Percentiles rank a stretch among this genome's conserved stretches.
phyloP scores from a whole-genome alignment of 768 basidiomycete species.

The Rhizopogon vinicolor region DNA sequence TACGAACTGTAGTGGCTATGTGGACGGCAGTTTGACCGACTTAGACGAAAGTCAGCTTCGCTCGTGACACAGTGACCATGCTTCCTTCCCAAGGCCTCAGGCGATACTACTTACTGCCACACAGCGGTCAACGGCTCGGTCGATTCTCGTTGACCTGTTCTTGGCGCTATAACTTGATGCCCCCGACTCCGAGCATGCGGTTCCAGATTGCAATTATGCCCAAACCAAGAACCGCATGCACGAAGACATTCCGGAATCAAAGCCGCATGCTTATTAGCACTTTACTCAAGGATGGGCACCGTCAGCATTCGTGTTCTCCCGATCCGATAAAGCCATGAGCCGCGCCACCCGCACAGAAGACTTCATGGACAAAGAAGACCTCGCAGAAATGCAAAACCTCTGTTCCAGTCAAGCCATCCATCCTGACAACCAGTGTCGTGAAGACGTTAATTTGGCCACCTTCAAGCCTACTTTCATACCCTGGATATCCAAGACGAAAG shows the following conservation, averaged over 20 bases:
- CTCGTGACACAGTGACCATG: too few relatives aligned
- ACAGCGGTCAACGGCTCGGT: too few relatives aligned
- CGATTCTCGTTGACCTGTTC: too few relatives aligned
- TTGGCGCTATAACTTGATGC: too few relatives aligned
- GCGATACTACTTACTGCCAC: too few relatives aligned
- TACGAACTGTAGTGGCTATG: too few relatives aligned
- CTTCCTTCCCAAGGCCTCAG: too few relatives aligned
- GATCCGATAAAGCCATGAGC: conserved; percentile 64
- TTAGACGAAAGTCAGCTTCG: too few relatives aligned
- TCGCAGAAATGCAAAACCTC: conserved; percentile 63
- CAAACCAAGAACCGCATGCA: too few relatives aligned
- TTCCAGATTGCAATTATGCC: too few relatives aligned
- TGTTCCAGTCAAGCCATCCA: conserved; percentile 4
- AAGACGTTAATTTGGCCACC: conserved; percentile 50
- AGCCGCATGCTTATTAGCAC: not conserved
- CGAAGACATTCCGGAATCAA: conserved; percentile 23
- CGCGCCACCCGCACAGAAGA: conserved; percentile 57
- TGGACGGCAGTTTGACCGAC: too few relatives aligned
- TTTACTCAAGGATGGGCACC: conserved; percentile 84
- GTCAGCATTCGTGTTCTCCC: conserved; percentile 87
- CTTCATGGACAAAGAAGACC: conserved; percentile 99
- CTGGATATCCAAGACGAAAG: conserved; percentile 45
- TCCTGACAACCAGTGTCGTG: not conserved
- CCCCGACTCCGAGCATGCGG: too few relatives aligned
- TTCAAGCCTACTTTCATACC: conserved; percentile 91